These are phyloP conservation scores for Dipodascopsis uninucleata DNA, from an alignment of 805 yeast species.

Conservation along the genomic window DNA sequence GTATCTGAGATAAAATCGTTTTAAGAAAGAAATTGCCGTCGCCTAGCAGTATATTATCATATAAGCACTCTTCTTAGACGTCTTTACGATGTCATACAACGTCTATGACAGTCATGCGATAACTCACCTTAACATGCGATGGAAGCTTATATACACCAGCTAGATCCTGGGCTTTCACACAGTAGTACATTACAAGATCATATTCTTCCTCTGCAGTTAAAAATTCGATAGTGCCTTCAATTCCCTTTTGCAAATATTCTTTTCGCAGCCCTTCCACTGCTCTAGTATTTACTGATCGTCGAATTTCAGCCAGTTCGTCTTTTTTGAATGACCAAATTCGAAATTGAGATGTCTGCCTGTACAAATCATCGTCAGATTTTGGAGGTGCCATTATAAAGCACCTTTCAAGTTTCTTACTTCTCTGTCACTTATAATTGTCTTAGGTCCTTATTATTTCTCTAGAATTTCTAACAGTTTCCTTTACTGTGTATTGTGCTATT, in stretches of 20 bases:
- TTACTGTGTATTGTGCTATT: too few relatives aligned
- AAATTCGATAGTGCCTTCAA: slow-evolving; percentile 39
- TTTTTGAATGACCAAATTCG: slow-evolving; percentile 78
- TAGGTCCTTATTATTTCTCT: too few relatives aligned
- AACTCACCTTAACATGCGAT: slow-evolving; percentile 62
- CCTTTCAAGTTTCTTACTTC: too few relatives aligned
- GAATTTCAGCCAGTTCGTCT: slow-evolving; percentile 49
- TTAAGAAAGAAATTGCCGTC: slow-evolving; percentile 79
- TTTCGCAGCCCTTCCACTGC: slow-evolving; percentile 46
- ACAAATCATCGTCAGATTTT: slow-evolving; percentile 86
- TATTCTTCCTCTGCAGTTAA: slow-evolving; percentile 69
- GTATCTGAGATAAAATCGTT: slow-evolving; percentile 72
- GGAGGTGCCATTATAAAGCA: too few relatives aligned
- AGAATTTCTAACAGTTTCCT: too few relatives aligned
- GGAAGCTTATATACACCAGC: slow-evolving; percentile 77
- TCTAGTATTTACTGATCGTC: slow-evolving; percentile 50
- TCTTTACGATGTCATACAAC: not conserved
- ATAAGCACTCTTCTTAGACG: not conserved
- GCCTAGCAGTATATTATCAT: slow-evolving; percentile 38
- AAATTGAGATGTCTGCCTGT: slow-evolving; percentile 81
- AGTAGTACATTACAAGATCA: slow-evolving; percentile 63
- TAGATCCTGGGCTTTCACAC: slow-evolving; percentile 64
- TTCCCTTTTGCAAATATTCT: slow-evolving; percentile 30
- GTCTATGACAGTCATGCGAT: not conserved
- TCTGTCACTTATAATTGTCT: too few relatives aligned